A percentile compares a stretch with the other conserved stretches of the same genome.
Evolutionary conservation across 2,329 filamentous ascomycete species (phyloP).

Genomic region (Oidium heveae): DNA sequence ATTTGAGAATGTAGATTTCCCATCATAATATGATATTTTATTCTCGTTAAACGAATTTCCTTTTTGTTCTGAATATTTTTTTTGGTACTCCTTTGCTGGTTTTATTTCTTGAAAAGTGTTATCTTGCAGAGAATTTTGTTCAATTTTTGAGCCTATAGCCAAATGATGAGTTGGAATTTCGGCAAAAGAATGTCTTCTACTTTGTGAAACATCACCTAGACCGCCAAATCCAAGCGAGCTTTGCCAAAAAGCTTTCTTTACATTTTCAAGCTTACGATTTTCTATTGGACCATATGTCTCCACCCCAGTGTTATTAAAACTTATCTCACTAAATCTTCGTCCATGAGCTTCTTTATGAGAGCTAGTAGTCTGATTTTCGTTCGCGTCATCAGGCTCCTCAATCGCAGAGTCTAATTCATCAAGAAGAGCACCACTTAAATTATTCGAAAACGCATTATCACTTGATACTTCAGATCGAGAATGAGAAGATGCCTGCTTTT

Average conservation of each 20-base stretch:
- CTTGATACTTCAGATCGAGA: constrained; percentile 33
- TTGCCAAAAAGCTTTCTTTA: constrained; percentile 47
- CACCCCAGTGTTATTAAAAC: constrained; percentile 11
- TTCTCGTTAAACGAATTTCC: constrained; percentile 13
- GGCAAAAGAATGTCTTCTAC: constrained; percentile 58
- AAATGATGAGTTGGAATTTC: constrained; percentile 38
- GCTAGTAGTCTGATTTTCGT: constrained; percentile 19
- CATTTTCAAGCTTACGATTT: constrained; percentile 34
- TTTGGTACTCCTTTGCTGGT: constrained; percentile 10
- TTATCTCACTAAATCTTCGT: constrained; percentile 17
- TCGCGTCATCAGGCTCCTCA: constrained; percentile 40
- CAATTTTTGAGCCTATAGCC: constrained; percentile 29
- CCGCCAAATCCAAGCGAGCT: constrained; percentile 41
- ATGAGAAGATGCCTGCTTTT: constrained; percentile 28
- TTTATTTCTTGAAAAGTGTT: constrained; percentile 9
- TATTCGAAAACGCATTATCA: constrained; percentile 19
- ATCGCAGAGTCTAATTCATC: constrained; percentile 49
- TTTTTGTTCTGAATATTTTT: constrained; percentile 11
- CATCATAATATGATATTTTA: constrained; percentile 15
- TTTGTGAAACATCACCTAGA: constrained; percentile 38
- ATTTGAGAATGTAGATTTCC: constrained; percentile 8
- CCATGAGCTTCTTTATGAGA: constrained; percentile 10
- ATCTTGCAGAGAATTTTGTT: constrained; percentile 13
- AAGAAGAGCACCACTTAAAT: constrained; percentile 29
- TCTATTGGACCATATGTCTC: constrained; percentile 22